Conservation (phyloP, 176 grass and related monocot genomes). For the Pontederia crassipes region DNA sequence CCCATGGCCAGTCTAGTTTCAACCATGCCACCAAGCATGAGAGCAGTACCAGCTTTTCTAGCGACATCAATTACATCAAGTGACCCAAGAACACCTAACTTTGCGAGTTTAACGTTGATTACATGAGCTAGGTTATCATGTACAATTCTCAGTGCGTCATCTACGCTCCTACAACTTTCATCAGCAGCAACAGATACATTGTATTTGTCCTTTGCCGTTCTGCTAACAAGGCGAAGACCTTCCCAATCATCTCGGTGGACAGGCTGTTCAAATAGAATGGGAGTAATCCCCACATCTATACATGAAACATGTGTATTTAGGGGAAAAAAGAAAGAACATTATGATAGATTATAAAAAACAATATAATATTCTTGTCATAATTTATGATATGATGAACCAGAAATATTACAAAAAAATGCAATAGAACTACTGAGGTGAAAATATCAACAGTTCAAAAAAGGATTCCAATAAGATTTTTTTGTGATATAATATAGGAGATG, state of each 20-base stretch:
- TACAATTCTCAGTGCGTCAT: slow-evolving; percentile 76
- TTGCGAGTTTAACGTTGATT: slow-evolving; percentile 92
- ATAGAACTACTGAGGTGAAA: no score
- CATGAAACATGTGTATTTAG: background rate
- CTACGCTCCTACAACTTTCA: slow-evolving; percentile 72
- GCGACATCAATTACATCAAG: slow-evolving; percentile 73
- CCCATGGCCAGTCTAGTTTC: slow-evolving; percentile 89
- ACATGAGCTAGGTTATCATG: slow-evolving; percentile 71
- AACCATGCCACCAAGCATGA: slow-evolving; percentile 99
- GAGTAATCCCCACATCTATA: slow-evolving; percentile 81
- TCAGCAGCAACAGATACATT: slow-evolving; percentile 78
- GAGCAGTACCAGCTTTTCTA: slow-evolving; percentile 41
- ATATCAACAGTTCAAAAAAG: no score
- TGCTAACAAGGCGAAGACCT: slow-evolving; percentile 58
- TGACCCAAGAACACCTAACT: slow-evolving; percentile 60
- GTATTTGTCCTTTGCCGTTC: slow-evolving; percentile 69
- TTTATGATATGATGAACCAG: no score
- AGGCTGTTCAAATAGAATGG: slow-evolving; percentile 91
- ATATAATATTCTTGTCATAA: background rate
- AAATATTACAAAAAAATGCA: no score
- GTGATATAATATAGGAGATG: no score
- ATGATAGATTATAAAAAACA: background rate
- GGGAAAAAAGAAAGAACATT: background rate
- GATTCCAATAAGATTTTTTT: no score
- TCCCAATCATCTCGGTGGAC: slow-evolving; percentile 91